These are phyloP conservation scores for Purshia tridentata DNA, from an alignment of 306 rosid genomes.

Conservation along the genomic window DNA sequence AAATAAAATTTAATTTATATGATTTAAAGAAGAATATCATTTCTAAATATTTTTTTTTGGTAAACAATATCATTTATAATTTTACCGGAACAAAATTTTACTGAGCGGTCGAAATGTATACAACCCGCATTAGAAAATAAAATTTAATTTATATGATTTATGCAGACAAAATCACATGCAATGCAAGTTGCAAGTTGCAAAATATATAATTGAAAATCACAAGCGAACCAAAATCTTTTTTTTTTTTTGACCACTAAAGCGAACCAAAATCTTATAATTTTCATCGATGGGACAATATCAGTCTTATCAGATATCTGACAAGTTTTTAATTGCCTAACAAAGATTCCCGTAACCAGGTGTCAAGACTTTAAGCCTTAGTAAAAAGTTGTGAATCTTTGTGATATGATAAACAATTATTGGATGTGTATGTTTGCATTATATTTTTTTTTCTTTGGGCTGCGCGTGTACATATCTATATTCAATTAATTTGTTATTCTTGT, in stretches of 20 bases:
- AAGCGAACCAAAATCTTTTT: not conserved
- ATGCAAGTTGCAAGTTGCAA: too few relatives aligned
- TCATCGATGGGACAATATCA: too few relatives aligned
- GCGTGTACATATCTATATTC: too few relatives aligned
- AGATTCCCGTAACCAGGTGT: not conserved
- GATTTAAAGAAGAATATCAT: too few relatives aligned
- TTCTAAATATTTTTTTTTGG: too few relatives aligned
- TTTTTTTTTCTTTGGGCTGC: not conserved
- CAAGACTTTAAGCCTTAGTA: not conserved
- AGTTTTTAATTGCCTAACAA: not conserved
- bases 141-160: not conserved
- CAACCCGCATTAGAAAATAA: too few relatives aligned
- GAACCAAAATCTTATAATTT: not conserved
- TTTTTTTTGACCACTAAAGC: too few relatives aligned
- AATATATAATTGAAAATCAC: too few relatives aligned
- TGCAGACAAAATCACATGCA: not conserved
- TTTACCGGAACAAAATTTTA: too few relatives aligned
- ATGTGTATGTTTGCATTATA: not conserved
- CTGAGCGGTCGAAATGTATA: too few relatives aligned
- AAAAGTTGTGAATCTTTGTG: constrained; percentile 6
- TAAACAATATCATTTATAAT: too few relatives aligned
- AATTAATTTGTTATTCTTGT: not conserved
- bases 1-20: not conserved
- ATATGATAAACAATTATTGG: not conserved
- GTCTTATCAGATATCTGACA: not conserved